These are phyloP conservation scores for Rubia yunnanensis DNA, from an alignment of 257 asterid genomes.

Conservation along the genomic window DNA sequence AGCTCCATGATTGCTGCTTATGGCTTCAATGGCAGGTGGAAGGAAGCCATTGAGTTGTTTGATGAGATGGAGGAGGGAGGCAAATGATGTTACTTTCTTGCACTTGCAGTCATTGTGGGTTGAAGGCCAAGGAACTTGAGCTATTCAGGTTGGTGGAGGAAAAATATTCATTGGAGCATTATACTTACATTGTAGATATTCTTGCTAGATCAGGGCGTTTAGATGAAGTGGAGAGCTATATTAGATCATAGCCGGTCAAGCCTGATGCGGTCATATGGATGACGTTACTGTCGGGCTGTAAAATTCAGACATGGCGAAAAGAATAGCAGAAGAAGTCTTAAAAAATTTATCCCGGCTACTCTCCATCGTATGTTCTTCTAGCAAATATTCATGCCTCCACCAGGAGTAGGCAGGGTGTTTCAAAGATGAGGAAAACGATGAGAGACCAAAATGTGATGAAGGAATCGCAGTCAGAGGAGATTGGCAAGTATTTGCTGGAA, in stretches of 20 bases:
- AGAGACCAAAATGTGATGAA: constrained; percentile 55
- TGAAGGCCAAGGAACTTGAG: constrained; percentile 64
- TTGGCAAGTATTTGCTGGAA: constrained; percentile 42
- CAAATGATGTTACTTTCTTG: constrained; percentile 62
- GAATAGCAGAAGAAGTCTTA: constrained; percentile 48
- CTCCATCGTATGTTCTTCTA: constrained; percentile 72
- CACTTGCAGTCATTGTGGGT: constrained; percentile 80
- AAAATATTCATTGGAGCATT: constrained; percentile 65
- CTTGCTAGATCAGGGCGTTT: constrained; percentile 76
- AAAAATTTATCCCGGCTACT: constrained; percentile 55
- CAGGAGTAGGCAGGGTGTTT: constrained; percentile 51
- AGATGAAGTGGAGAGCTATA: constrained; percentile 61
- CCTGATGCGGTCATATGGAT: constrained; percentile 72
- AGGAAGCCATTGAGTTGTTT: constrained; percentile 51
- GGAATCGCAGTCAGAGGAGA: constrained; percentile 45
- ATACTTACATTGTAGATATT: constrained; percentile 76
- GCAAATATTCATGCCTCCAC: constrained; percentile 61
- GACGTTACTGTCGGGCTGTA: constrained; percentile 74
- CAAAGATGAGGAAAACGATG: constrained; percentile 51
- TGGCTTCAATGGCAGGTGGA: constrained; percentile 81
- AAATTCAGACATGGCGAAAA: constrained; percentile 51
- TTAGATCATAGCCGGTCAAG: constrained; percentile 55
- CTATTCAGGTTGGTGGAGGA: constrained; percentile 45
- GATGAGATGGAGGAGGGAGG: constrained; percentile 44
- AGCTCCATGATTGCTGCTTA: constrained; percentile 85